Base-by-base conservation (phyloP, 495 filamentous ascomycete species). In the Xylaria acuta region DNA sequence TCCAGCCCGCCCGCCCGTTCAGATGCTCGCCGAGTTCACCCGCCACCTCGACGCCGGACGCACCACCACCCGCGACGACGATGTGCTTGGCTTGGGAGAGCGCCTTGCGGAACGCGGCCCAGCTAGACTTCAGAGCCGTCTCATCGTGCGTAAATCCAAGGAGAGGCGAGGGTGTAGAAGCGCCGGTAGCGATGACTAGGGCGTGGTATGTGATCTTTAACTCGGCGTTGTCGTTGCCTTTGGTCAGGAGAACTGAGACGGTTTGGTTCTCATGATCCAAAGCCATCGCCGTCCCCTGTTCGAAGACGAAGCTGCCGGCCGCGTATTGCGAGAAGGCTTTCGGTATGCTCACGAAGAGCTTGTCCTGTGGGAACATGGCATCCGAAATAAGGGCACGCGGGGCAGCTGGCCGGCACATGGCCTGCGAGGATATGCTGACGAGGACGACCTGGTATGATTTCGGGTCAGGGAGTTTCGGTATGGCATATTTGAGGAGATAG, bases 21-120 rank as follows among this genome's bases (percentile, higher is more conserved):
- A 88, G 79, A 70, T 82, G 78, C 56, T 87, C 85, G 54, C 83
- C 86, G 5, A 91, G 74, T 77, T 92, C 90, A 30, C 89, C 90
- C 0, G 87, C 85, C 0, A 86, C 75, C 69, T 92, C 90, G 43
- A 94, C 86, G 5, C 90, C 91, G 14, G 91, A 83, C 5, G 92
- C 88, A 0, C 92, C 92, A 3, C 87, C 92, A 47, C 92, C 92
- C 4, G 84, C 86, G 45, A 92, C 82, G 6, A 90, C 83, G 63
- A 93, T 88, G 27, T 75, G 85, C 40, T 85, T 86, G 8, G 89
- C 90, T 1, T 64, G 73, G 1, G 81, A 78, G 2, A 89, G 76
- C 0, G 75, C 79, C 27, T 76, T 64, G 1, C 84, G 84, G 75
- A 88, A 83, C 14, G 72, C 49, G 0, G 69, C 67, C 84, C 80